A percentile compares a stretch with the other conserved stretches of the same genome.
Conservation (phyloP, 352 stramenopile species). For the Phytopythium chamaehyphon region DNA sequence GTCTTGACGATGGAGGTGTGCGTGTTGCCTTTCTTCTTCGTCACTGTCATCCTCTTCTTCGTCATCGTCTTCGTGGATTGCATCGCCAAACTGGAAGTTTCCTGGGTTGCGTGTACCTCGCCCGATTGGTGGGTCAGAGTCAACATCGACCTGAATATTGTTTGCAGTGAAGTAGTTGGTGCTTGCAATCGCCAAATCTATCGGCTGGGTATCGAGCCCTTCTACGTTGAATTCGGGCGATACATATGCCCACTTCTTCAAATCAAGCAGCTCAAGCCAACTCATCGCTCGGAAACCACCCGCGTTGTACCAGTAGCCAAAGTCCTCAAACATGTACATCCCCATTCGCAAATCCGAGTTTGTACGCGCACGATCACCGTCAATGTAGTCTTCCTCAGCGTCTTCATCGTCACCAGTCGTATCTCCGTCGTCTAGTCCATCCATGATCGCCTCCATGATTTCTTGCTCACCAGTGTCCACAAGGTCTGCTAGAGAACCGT, state of each 20-base stretch:
- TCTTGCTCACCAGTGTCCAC: constrained; percentile 76
- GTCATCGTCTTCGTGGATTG: constrained; percentile 65
- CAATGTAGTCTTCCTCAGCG: constrained; percentile 18
- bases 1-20: not conserved
- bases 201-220: constrained; percentile 54
- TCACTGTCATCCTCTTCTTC: constrained; percentile 39
- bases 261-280: constrained; percentile 82
- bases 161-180: constrained; percentile 84
- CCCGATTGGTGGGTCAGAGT: constrained; percentile 29
- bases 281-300: constrained; percentile 75
- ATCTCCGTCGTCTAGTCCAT: constrained; percentile 31
- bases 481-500: constrained; percentile 65
- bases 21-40: not conserved
- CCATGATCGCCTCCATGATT: constrained; percentile 75
- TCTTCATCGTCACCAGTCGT: constrained; percentile 14
- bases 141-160: constrained; percentile 78
- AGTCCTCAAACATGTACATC: constrained; percentile 81
- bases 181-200: constrained; percentile 68
- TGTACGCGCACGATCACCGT: constrained; percentile 29
- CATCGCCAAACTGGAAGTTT: constrained; percentile 51
- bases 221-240: constrained; percentile 66
- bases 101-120: not conserved
- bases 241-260: constrained; percentile 83
- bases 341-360: constrained; percentile 50
- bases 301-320: constrained; percentile 83